These are phyloP conservation scores for Didymella pomorum DNA, from an alignment of 2,329 filamentous ascomycete species.

Conservation along the genomic window DNA sequence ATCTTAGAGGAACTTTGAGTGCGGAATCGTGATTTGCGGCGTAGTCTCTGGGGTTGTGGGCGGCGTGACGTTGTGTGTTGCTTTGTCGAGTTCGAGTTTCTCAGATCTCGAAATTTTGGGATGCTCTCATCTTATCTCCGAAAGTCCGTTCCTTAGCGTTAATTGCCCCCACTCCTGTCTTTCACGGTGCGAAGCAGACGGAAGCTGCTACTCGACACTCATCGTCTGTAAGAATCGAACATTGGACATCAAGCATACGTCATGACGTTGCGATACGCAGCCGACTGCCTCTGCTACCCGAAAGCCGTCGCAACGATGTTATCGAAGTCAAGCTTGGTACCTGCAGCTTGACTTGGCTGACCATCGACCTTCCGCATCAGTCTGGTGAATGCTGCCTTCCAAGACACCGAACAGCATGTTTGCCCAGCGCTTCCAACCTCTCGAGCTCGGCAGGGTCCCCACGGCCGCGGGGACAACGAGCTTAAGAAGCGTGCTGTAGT, in stretches of 20 bases:
- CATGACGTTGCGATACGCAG: background rate
- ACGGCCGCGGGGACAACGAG: background rate
- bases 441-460: background rate
- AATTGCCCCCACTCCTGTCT: background rate
- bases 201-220: background rate
- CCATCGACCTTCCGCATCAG: conserved; percentile 15
- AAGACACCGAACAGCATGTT: conserved; percentile 9
- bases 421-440: conserved; percentile 14
- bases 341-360: conserved; percentile 11
- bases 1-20: background rate
- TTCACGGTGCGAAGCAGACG: background rate
- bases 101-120: conserved; percentile 1
- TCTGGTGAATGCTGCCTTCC: background rate
- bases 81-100: background rate
- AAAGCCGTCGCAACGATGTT: background rate
- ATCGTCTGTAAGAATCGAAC: too few relatives aligned
- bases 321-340: background rate
- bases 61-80: background rate
- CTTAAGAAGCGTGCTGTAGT: conserved; percentile 5
- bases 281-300: background rate
- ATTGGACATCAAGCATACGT: background rate
- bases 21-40: background rate
- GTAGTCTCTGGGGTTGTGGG: background rate
- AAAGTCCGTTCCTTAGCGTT: background rate
- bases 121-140: conserved; percentile 1